phyloP scores from a whole-genome alignment of 2,329 filamentous ascomycete species.

The Fusarium lyarnte region DNA sequence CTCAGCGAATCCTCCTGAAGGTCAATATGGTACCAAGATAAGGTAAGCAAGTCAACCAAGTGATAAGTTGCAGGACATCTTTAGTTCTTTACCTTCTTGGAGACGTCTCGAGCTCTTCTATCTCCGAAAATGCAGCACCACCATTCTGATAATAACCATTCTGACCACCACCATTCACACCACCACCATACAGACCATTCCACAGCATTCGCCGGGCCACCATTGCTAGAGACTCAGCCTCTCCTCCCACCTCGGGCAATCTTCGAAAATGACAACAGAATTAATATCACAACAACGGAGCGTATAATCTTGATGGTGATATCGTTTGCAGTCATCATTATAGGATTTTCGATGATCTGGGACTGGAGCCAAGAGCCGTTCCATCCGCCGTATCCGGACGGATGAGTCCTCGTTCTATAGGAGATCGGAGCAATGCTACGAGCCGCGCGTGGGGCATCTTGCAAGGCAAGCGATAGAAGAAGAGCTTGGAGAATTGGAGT shows the following conservation, averaged over 20 bases:
- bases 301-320: not conserved
- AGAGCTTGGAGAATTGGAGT: not conserved
- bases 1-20: not conserved
- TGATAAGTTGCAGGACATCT: accelerated
- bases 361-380: not conserved
- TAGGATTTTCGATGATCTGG: not conserved
- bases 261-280: not conserved
- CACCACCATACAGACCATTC: not conserved
- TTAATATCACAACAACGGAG: not conserved
- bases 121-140: not conserved
- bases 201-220: not conserved
- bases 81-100: no score
- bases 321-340: no score
- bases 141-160: not conserved
- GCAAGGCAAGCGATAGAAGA: not conserved
- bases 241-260: not conserved
- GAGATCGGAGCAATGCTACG: accelerated
- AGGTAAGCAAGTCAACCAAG: not conserved
- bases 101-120: not conserved
- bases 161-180: not conserved
- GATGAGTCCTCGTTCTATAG: not conserved
- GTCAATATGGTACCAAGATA: not conserved
- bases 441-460: accelerated
- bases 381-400: not conserved
- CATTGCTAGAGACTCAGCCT: not conserved